phyloP scores from a whole-genome alignment of 2,329 filamentous ascomycete species.

The Diplodia mutila region DNA sequence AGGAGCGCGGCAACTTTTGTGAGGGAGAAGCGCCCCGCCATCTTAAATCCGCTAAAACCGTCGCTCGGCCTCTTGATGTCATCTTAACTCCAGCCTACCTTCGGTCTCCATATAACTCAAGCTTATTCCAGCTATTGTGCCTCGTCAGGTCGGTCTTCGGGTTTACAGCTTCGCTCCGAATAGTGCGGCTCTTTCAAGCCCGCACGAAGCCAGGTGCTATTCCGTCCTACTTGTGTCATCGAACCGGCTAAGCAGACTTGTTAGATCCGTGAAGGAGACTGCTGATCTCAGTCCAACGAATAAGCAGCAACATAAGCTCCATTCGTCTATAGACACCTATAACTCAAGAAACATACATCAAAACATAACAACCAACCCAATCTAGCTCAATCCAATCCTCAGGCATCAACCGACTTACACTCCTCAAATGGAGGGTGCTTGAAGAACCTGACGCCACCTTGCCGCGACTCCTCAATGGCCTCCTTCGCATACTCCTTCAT shows the following conservation, averaged over 20 bases:
- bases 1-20: neutral
- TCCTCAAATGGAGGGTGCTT: conserved; percentile 3
- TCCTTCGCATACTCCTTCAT: conserved; percentile 43
- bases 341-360: neutral
- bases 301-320: neutral
- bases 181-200: too few species aligned
- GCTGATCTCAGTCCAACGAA: neutral
- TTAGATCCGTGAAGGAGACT: neutral
- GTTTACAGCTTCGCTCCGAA: too few species aligned
- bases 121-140: neutral
- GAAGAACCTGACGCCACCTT: conserved; percentile 1
- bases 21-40: neutral
- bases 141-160: too few species aligned
- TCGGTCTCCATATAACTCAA: too few species aligned
- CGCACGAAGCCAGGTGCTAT: neutral
- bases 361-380: neutral
- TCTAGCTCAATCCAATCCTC: neutral
- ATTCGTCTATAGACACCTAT: neutral
- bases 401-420: neutral
- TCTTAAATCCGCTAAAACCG: conserved; percentile 8
- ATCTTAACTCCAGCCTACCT: neutral
- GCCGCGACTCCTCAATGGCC: conserved; percentile 30
- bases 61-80: neutral
- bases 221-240: neutral
- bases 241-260: neutral